Conservation (phyloP, 2,329 filamentous ascomycete species). For the Ophiocordyceps sinensis region DNA sequence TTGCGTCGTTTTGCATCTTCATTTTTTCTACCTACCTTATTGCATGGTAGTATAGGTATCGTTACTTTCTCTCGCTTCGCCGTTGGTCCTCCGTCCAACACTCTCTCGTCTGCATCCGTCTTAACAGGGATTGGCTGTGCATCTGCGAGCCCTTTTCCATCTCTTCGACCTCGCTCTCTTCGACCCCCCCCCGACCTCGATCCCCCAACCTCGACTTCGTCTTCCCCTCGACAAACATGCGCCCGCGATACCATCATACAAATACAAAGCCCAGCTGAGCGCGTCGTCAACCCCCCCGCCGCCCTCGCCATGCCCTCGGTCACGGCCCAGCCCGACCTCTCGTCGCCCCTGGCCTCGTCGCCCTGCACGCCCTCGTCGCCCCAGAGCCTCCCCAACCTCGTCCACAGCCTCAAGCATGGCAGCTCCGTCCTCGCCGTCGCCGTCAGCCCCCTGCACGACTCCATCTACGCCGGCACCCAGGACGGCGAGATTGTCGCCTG, state of each 20-base stretch:
- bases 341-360: neutral
- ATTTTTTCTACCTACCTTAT: neutral
- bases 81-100: too few species aligned
- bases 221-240: too few species aligned
- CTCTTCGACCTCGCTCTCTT: too few species aligned
- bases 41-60: neutral
- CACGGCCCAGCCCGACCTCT: slow-evolving; percentile 4
- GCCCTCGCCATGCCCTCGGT: slow-evolving; percentile 4
- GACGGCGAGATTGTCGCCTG: slow-evolving; percentile 87
- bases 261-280: neutral
- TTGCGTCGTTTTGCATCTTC: too few species aligned
- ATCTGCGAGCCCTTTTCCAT: too few species aligned
- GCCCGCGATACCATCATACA: neutral
- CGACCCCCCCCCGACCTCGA: too few species aligned
- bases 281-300: neutral
- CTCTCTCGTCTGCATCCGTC: too few species aligned
- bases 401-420: slow-evolving; percentile 62
- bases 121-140: too few species aligned
- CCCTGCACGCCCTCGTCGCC: slow-evolving; percentile 4
- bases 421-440: slow-evolving; percentile 73
- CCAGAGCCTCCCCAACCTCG: slow-evolving; percentile 39
- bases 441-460: slow-evolving; percentile 60
- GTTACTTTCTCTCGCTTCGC: too few species aligned
- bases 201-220: too few species aligned
- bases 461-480: slow-evolving; percentile 85